A percentile compares a stretch with the other conserved stretches of the same genome.
phyloP scores from a whole-genome alignment of 345 rosid genomes.

The Noccaea bulbosa region DNA sequence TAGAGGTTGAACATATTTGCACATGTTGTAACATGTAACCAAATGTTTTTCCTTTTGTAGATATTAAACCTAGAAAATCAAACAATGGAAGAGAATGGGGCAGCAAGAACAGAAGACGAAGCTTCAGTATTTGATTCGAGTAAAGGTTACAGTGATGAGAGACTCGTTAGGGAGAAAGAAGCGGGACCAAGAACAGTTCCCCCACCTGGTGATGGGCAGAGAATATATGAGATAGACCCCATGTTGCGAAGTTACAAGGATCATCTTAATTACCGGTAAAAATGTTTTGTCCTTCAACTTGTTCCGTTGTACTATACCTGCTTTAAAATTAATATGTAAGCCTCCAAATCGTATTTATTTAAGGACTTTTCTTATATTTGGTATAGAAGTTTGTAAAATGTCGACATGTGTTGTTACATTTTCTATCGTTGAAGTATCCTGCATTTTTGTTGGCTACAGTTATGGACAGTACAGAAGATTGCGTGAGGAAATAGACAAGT shows the following conservation, averaged over 20 bases:
- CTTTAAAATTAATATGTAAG: constrained; percentile 1
- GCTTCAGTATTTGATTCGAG: constrained; percentile 34
- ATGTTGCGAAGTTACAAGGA: constrained; percentile 55
- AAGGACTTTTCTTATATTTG: constrained; percentile 9
- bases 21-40: not conserved
- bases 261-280: constrained; percentile 88
- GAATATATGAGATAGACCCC: constrained; percentile 87
- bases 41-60: constrained; percentile 40
- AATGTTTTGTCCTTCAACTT: not conserved
- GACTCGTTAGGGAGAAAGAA: constrained; percentile 44
- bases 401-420: constrained; percentile 6
- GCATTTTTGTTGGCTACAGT: constrained; percentile 49
- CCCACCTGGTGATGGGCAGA: constrained; percentile 77
- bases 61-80: constrained; percentile 43
- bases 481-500: constrained; percentile 71
- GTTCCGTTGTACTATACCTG: constrained; percentile 15
- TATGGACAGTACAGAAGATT: constrained; percentile 66
- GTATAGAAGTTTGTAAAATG: constrained; percentile 7
- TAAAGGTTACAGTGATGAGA: constrained; percentile 38
- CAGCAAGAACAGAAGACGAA: constrained; percentile 50
- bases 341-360: not conserved
- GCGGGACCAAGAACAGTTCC: constrained; percentile 53
- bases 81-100: constrained; percentile 52
- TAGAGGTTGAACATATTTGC: constrained; percentile 4
- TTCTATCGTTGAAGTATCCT: constrained; percentile 9